Evolutionary conservation across 768 basidiomycete species (phyloP).

Genomic region (Mycena maculata): DNA sequence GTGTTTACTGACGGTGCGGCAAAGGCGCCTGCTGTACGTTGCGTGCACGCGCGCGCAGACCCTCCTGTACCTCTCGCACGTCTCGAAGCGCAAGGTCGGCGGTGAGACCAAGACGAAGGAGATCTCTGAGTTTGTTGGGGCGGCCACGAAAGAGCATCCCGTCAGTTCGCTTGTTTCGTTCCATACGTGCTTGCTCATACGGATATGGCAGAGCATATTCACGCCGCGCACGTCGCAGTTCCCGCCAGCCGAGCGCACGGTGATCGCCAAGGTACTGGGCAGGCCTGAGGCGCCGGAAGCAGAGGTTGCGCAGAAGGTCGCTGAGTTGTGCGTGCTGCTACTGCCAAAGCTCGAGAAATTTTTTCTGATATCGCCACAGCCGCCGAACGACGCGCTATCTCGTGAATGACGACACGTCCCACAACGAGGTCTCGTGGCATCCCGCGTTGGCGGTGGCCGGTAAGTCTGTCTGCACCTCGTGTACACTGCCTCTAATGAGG

Average conservation of each 20-base stretch:
- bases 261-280: conserved; percentile 66
- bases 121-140: conserved; percentile 69
- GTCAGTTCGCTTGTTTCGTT: conserved; percentile 46
- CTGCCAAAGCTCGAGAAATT: background rate
- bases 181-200: background rate
- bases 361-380: conserved; percentile 37
- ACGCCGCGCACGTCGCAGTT: conserved; percentile 56
- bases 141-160: conserved; percentile 53
- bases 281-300: conserved; percentile 56
- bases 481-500: background rate
- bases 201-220: conserved; percentile 54
- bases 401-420: conserved; percentile 23
- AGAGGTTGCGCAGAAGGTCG: conserved; percentile 54
- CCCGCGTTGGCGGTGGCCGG: conserved; percentile 25
- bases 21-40: conserved; percentile 86
- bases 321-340: conserved; percentile 61
- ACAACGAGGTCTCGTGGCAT: conserved; percentile 22
- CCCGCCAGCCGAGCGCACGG: conserved; percentile 53
- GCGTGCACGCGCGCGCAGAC: conserved; percentile 89
- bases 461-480: background rate
- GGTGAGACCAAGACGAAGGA: conserved; percentile 64
- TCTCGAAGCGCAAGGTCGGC: conserved; percentile 60
- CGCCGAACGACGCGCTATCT: conserved; percentile 42
- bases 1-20: background rate
- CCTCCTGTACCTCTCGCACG: conserved; percentile 70